phyloP scores from a whole-genome alignment of 2,329 filamentous ascomycete genomes.

The Pseudocercospora eumusae region DNA sequence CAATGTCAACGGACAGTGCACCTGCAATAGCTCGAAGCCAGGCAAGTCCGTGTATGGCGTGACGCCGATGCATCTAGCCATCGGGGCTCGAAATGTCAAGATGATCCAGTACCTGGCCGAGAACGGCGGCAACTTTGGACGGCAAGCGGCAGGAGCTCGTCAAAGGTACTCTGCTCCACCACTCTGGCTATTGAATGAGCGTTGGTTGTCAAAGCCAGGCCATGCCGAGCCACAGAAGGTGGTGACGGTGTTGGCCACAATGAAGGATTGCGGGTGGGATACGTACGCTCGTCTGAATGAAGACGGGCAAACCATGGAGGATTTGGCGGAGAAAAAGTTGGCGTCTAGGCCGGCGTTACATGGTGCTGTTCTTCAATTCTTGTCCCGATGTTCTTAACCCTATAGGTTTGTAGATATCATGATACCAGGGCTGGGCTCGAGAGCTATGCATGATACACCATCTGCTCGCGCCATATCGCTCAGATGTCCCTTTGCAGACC shows the following conservation, averaged over 20 bases:
- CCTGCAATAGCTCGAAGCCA: constrained; percentile 2
- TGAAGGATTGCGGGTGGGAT: constrained; percentile 14
- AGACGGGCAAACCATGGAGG: constrained; percentile 12
- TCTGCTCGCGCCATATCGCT: background rate
- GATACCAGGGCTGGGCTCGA: background rate
- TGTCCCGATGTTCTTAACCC: background rate
- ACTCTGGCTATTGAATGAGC: constrained; percentile 16
- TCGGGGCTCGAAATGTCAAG: constrained; percentile 13
- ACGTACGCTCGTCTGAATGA: constrained; percentile 10
- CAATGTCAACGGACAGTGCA: constrained; percentile 7
- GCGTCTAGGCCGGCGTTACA: constrained; percentile 4
- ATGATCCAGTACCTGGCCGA: constrained; percentile 14
- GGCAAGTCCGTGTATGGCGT: constrained; percentile 11
- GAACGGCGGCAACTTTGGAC: constrained; percentile 1
- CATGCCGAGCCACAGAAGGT: constrained; percentile 12
- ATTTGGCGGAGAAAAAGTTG: constrained; percentile 8
- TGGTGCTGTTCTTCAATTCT: constrained; percentile 7
- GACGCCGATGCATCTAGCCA: constrained; percentile 19
- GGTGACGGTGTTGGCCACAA: background rate
- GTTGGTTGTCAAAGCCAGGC: constrained; percentile 13
- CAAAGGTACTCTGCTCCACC: constrained; percentile 13
- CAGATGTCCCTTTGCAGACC: no score
- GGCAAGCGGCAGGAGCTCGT: background rate
- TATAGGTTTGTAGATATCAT: background rate
- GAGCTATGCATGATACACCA: background rate